Conservation (phyloP, 1,284 basidiomycete species). For the Trametes pubescens region DNA sequence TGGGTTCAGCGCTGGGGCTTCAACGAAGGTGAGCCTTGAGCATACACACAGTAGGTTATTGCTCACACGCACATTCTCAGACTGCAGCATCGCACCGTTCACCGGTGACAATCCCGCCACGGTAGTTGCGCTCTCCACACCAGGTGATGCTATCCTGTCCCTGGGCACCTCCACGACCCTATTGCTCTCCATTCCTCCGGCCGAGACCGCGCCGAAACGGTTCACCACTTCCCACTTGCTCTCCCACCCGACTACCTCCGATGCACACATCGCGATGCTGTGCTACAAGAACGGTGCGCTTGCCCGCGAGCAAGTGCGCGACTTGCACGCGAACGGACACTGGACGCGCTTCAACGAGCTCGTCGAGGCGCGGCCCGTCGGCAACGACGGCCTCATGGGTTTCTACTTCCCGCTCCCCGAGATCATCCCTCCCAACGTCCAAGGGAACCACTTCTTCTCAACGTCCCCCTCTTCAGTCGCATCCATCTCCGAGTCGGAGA, state of each 20-base stretch:
- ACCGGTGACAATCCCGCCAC: conserved; percentile 95
- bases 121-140: conserved; percentile 79
- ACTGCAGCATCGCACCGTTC: conserved; percentile 85
- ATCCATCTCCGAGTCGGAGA: conserved; percentile 46
- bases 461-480: conserved; percentile 36
- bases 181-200: conserved; percentile 76
- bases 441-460: conserved; percentile 72
- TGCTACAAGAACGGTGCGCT: conserved; percentile 89
- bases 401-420: conserved; percentile 85
- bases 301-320: conserved; percentile 82
- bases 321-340: conserved; percentile 66
- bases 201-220: conserved; percentile 66
- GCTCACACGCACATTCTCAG: conserved; percentile 43
- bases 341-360: conserved; percentile 63
- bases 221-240: conserved; percentile 80
- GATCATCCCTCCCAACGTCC: conserved; percentile 81
- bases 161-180: conserved; percentile 94
- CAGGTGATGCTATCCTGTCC: conserved; percentile 88
- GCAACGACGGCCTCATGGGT: conserved; percentile 68
- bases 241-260: conserved; percentile 68
- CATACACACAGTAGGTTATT: not conserved
- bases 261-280: conserved; percentile 79
- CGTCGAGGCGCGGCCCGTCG: conserved; percentile 82
- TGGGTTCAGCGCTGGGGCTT: conserved; percentile 85
- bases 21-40: conserved; percentile 57